Evolutionary conservation across 1,284 basidiomycete genomes (phyloP).

Genomic region (Mycena citricolor): DNA sequence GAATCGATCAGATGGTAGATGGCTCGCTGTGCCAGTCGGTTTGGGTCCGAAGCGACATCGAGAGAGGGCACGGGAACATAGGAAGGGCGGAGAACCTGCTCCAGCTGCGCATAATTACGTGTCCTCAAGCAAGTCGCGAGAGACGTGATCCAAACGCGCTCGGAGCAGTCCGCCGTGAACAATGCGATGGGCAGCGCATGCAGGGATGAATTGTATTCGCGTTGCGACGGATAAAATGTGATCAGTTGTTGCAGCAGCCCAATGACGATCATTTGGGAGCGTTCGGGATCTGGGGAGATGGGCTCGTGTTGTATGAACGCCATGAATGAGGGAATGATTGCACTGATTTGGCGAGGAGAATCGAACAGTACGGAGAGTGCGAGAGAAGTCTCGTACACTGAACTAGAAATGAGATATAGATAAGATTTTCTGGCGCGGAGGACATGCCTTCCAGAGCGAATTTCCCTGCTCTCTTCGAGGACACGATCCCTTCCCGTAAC

Average conservation of each 20-base stretch:
- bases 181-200: conserved; percentile 39
- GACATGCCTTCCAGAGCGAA: conserved; percentile 64
- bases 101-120: conserved; percentile 52
- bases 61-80: conserved; percentile 25
- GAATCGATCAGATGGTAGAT: conserved; percentile 44
- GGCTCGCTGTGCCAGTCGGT: conserved; percentile 33
- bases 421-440: neutral
- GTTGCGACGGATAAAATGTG: conserved; percentile 60
- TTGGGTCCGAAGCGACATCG: conserved; percentile 13
- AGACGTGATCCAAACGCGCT: conserved; percentile 46
- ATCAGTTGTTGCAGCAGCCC: conserved; percentile 56
- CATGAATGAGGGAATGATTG: conserved; percentile 58
- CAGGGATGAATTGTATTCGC: conserved; percentile 48
- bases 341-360: conserved; percentile 54
- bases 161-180: conserved; percentile 35
- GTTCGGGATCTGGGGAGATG: conserved; percentile 27
- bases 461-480: conserved; percentile 52
- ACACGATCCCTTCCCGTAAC: conserved; percentile 64
- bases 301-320: conserved; percentile 43
- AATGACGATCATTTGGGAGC: conserved; percentile 39
- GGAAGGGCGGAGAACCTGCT: conserved; percentile 39
- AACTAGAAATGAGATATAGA: neutral
- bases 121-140: conserved; percentile 48
- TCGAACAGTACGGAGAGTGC: conserved; percentile 60
- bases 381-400: conserved; percentile 74